phyloP scores from a whole-genome alignment of 768 basidiomycete species.

The Lentinula aciculospora region DNA sequence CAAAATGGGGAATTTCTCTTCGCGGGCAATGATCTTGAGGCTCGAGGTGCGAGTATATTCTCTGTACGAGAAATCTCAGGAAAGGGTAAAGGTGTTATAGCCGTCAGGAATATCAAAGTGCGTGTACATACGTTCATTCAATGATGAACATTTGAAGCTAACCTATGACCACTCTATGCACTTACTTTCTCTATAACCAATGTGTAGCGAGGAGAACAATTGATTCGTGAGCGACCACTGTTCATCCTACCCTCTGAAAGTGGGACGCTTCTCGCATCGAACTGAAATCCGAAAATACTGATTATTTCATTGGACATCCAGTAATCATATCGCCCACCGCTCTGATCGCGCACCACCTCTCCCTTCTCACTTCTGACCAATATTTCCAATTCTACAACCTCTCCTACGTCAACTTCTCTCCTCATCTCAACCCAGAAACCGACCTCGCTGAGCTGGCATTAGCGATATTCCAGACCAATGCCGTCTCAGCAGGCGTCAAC shows the following conservation, averaged over 20 bases:
- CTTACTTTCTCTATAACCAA: slow-evolving; percentile 5
- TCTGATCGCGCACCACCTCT: slow-evolving; percentile 32
- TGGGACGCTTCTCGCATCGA: slow-evolving; percentile 21
- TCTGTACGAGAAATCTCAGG: slow-evolving; percentile 44
- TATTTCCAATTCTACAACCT: slow-evolving; percentile 45
- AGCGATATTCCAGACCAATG: slow-evolving; percentile 65
- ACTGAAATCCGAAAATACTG: neutral
- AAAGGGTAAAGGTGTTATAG: slow-evolving; percentile 51
- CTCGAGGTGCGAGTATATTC: slow-evolving; percentile 18
- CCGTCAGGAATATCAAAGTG: slow-evolving; percentile 46
- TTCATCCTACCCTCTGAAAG: slow-evolving; percentile 46
- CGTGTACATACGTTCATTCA: slow-evolving; percentile 4
- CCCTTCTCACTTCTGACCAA: slow-evolving; percentile 23
- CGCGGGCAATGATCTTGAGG: neutral
- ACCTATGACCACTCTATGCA: neutral
- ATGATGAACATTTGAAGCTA: slow-evolving; percentile 3
- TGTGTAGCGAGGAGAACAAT: slow-evolving; percentile 50
- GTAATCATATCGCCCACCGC: slow-evolving; percentile 40
- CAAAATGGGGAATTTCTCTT: neutral
- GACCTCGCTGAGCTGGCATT: slow-evolving; percentile 44
- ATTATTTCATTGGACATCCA: slow-evolving; percentile 14
- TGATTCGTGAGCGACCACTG: slow-evolving; percentile 51
- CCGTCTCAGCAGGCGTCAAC: slow-evolving; percentile 44
- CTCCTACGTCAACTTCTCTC: slow-evolving; percentile 50
- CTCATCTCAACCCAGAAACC: slow-evolving; percentile 27